A percentile compares a stretch with the other conserved stretches of the same genome.
phyloP scores from a whole-genome alignment of 176 grass and related monocot species.

The Hordeum marinum region DNA sequence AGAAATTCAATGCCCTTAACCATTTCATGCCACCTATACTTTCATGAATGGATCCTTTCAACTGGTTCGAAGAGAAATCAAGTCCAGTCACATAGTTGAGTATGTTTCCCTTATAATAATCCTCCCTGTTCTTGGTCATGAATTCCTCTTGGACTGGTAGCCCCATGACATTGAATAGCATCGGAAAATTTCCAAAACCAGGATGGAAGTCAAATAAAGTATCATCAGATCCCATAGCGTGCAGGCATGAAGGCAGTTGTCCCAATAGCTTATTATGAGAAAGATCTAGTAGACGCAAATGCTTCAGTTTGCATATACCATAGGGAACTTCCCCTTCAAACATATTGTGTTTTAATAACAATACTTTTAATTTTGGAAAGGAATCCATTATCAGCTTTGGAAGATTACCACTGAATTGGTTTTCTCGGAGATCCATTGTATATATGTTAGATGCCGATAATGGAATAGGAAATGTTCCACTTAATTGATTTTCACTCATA shows the following conservation, averaged over 20 bases:
- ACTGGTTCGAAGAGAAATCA: slow-evolving; percentile 24
- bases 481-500: slow-evolving; percentile 15
- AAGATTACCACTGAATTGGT: slow-evolving; percentile 16
- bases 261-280: slow-evolving; percentile 26
- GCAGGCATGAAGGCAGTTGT: slow-evolving; percentile 19
- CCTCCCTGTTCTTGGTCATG: slow-evolving; percentile 12
- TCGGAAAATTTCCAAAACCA: not conserved
- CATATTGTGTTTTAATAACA: slow-evolving; percentile 23
- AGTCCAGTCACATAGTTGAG: slow-evolving; percentile 8
- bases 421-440: slow-evolving; percentile 14
- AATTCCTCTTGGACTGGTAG: slow-evolving; percentile 12
- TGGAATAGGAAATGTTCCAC: slow-evolving; percentile 20
- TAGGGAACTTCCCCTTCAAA: slow-evolving; percentile 17
- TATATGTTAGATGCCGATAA: not conserved
- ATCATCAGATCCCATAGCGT: slow-evolving; percentile 4
- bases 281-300: slow-evolving; percentile 21
- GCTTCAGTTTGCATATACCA: not conserved
- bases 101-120: slow-evolving; percentile 6
- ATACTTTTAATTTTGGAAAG: slow-evolving; percentile 16
- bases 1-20: slow-evolving; percentile 18
- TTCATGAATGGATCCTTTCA: slow-evolving; percentile 30
- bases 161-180: not conserved
- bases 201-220: slow-evolving; percentile 4
- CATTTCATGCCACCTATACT: slow-evolving; percentile 22
- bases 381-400: not conserved